Evolutionary conservation across 2,329 filamentous ascomycete species (phyloP).

Genomic region (Arthrobotrys entomopaga): DNA sequence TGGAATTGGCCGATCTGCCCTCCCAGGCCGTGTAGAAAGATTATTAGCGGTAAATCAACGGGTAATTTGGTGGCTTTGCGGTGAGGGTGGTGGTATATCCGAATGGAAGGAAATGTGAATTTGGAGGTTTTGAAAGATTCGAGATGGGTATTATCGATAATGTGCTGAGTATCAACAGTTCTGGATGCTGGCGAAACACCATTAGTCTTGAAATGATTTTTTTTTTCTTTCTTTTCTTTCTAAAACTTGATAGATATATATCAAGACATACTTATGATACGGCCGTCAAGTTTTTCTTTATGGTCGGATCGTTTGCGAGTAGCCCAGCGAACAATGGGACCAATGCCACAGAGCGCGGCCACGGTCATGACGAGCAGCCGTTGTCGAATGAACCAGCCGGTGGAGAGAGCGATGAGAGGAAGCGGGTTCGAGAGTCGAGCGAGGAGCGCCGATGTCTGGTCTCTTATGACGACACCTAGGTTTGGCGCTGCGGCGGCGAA

Average conservation of each 20-base stretch:
- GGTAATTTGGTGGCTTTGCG: conserved; percentile 84
- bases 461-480: conserved; percentile 43
- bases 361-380: conserved; percentile 47
- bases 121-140: conserved; percentile 75
- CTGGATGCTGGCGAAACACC: conserved; percentile 26
- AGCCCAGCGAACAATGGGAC: conserved; percentile 45
- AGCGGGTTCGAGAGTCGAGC: conserved; percentile 20
- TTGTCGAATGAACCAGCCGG: conserved; percentile 31
- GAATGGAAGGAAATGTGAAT: conserved; percentile 77
- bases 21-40: conserved; percentile 93
- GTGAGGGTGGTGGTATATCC: conserved; percentile 85
- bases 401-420: conserved; percentile 13
- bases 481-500: conserved; percentile 27
- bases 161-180: conserved; percentile 51
- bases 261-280: conserved; percentile 44
- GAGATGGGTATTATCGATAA: conserved; percentile 46
- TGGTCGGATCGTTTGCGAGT: conserved; percentile 22
- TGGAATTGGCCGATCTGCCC: conserved; percentile 90
- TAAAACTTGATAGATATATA: not conserved
- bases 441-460: conserved; percentile 23
- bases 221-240: not conserved
- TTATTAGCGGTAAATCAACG: conserved; percentile 80
- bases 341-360: conserved; percentile 43
- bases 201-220: conserved; percentile 7
- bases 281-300: conserved; percentile 37